A percentile compares a stretch with the other conserved stretches of the same genome.
Evolutionary conservation across 2,329 filamentous ascomycete genomes (phyloP).

Genomic region (Penicillium expansum): DNA sequence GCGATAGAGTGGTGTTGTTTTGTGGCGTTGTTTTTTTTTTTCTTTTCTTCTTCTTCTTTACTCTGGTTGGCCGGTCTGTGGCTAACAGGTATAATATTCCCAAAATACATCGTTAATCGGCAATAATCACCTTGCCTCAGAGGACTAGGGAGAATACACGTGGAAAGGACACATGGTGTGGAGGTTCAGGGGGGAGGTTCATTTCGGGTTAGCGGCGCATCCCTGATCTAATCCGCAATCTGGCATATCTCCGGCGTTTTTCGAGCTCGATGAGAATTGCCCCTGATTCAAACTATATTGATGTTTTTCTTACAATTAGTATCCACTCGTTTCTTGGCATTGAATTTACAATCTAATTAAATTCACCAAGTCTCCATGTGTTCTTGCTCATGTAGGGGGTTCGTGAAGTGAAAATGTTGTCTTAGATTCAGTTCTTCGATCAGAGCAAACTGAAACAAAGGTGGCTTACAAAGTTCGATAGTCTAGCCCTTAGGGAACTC

Average conservation of each 20-base stretch:
- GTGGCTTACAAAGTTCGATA: background rate
- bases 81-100: background rate
- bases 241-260: slow-evolving; percentile 20
- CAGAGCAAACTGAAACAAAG: background rate
- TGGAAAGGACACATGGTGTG: background rate
- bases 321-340: slow-evolving; percentile 1
- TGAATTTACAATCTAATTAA: background rate
- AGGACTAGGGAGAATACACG: background rate
- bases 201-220: slow-evolving; percentile 12
- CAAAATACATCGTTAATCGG: background rate
- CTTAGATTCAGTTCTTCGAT: background rate
- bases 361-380: background rate
- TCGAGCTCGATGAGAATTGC: background rate
- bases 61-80: background rate
- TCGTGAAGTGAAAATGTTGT: background rate
- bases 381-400: background rate
- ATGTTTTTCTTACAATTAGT: background rate
- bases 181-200: background rate
- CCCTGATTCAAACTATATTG: slow-evolving; percentile 18
- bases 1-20: background rate
- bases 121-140: background rate
- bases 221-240: slow-evolving; percentile 20
- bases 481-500: background rate
- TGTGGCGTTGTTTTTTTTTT: background rate
- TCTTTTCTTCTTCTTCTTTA: no score